phyloP scores from a whole-genome alignment of 805 yeast genomes.

The Candida succiphila region DNA sequence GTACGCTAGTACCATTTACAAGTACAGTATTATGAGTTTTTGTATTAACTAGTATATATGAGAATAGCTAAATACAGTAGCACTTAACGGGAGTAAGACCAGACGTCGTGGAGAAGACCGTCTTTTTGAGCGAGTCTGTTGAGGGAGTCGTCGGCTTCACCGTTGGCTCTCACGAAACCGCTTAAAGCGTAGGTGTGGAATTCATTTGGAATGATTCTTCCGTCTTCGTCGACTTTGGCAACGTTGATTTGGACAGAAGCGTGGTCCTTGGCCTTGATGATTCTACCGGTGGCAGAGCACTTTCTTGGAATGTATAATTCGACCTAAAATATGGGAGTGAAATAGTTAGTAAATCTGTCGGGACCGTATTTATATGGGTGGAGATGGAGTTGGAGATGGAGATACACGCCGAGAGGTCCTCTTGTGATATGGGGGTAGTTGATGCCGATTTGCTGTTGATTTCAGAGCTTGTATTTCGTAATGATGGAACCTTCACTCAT shows the following conservation, averaged over 20 bases:
- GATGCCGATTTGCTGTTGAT: too few species aligned
- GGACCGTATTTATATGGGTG: too few species aligned
- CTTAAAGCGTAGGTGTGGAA: conserved; percentile 92
- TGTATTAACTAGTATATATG: too few species aligned
- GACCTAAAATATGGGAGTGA: conserved; percentile 46
- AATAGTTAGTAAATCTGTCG: conserved; percentile 2
- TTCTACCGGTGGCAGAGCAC: conserved; percentile 99
- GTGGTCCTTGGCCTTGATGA: conserved; percentile 99
- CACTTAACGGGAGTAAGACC: conserved; percentile 91
- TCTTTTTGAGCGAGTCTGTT: conserved; percentile 99
- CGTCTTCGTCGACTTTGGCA: conserved; percentile 96
- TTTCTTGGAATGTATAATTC: conserved; percentile 99
- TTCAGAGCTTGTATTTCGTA: too few species aligned
- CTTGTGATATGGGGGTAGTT: not conserved
- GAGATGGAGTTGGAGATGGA: not conserved
- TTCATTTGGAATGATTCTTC: conserved; percentile 86
- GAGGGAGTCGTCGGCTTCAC: conserved; percentile 98
- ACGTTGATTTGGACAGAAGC: conserved; percentile 98
- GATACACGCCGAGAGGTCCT: not conserved
- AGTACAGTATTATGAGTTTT: too few species aligned
- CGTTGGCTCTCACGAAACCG: conserved; percentile 97
- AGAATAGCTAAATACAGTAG: too few species aligned
- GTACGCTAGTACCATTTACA: too few species aligned
- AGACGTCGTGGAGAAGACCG: conserved; percentile 94
- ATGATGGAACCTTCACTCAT: too few species aligned